Conservation (phyloP, 768 basidiomycete species). For the Leucocoprinus birnbaumii region DNA sequence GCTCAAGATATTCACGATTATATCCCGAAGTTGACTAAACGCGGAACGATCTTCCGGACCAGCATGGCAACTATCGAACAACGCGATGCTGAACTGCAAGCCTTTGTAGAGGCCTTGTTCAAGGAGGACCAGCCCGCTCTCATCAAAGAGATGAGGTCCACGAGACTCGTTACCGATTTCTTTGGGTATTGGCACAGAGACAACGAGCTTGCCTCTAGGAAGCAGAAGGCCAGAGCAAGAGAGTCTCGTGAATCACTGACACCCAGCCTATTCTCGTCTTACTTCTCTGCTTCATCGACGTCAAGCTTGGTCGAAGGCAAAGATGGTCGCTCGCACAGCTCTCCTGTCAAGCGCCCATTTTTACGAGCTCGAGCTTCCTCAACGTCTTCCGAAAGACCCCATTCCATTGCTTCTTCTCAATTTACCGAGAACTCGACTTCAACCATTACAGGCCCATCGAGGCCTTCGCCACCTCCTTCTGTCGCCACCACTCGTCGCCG, state of each 20-base stretch:
- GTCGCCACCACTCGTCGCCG: constrained; percentile 25
- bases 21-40: constrained; percentile 68
- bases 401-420: constrained; percentile 16
- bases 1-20: constrained; percentile 65
- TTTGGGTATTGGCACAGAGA: constrained; percentile 80
- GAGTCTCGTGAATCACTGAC: constrained; percentile 42
- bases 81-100: constrained; percentile 56
- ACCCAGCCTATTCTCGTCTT: constrained; percentile 54
- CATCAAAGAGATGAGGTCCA: constrained; percentile 60
- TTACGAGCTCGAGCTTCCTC: constrained; percentile 1
- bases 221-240: constrained; percentile 19
- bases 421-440: constrained; percentile 13
- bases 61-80: constrained; percentile 65
- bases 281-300: constrained; percentile 51
- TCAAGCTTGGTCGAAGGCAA: constrained; percentile 14
- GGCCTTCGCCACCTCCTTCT: constrained; percentile 7
- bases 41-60: constrained; percentile 68
- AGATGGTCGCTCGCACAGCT: constrained; percentile 16
- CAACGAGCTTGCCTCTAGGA: constrained; percentile 52
- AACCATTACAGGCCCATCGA: neutral
- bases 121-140: constrained; percentile 60
- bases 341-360: constrained; percentile 13
- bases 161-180: constrained; percentile 64
- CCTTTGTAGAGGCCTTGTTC: constrained; percentile 59
- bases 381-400: constrained; percentile 6